A percentile compares a stretch with the other conserved stretches of the same genome.
These are phyloP conservation scores for Hygrophorus russula DNA, from an alignment of 768 basidiomycete genomes.

Conservation along the genomic window DNA sequence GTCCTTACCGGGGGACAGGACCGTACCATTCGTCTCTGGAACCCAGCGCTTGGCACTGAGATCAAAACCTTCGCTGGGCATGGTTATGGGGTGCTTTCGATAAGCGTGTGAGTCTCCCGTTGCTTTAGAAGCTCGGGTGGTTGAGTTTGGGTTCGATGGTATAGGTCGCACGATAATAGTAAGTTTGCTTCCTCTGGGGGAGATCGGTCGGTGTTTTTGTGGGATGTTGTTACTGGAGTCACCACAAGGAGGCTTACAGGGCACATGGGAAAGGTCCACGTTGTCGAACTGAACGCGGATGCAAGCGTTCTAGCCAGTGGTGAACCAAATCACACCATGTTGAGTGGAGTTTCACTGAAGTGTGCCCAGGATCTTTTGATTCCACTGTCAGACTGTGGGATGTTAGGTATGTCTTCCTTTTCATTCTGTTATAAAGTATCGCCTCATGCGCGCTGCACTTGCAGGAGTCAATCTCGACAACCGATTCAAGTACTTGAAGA, in stretches of 20 bases:
- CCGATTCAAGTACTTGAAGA: slow-evolving; percentile 89
- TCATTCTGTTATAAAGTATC: not conserved
- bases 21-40: slow-evolving; percentile 84
- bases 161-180: slow-evolving; percentile 84
- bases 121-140: not conserved
- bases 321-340: slow-evolving; percentile 19
- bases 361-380: slow-evolving; percentile 72
- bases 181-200: slow-evolving; percentile 92
- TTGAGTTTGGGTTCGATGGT: not conserved
- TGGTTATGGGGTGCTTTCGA: slow-evolving; percentile 89
- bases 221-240: slow-evolving; percentile 87
- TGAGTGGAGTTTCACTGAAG: not conserved
- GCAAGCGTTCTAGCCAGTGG: slow-evolving; percentile 84
- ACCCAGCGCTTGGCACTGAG: slow-evolving; percentile 74
- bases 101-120: slow-evolving; percentile 63
- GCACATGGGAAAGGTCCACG: slow-evolving; percentile 85
- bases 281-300: slow-evolving; percentile 84
- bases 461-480: slow-evolving; percentile 63
- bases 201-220: slow-evolving; percentile 85
- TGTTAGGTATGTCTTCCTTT: slow-evolving; percentile 44
- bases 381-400: slow-evolving; percentile 90
- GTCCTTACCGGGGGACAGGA: slow-evolving; percentile 92
- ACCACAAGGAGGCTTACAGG: slow-evolving; percentile 78
- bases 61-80: slow-evolving; percentile 88
- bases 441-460: not conserved